Percentiles rank a stretch among this genome's conserved stretches.
Conservation (phyloP, 306 rosid species). For the Prunus armeniaca region DNA sequence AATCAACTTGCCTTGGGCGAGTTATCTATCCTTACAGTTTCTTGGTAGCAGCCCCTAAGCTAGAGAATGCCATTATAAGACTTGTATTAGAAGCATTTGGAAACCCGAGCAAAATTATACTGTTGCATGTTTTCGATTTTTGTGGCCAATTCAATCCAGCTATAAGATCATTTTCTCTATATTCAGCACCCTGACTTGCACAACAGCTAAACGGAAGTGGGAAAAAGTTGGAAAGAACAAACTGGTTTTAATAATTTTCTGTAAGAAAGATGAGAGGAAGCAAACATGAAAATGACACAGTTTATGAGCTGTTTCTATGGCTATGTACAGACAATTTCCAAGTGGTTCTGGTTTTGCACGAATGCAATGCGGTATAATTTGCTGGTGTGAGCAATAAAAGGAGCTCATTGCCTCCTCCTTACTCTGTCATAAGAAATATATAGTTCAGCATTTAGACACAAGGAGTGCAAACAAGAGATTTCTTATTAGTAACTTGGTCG, state of each 20-base stretch:
- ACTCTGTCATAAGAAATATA: background rate
- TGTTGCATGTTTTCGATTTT: no score
- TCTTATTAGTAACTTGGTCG: constrained; percentile 23
- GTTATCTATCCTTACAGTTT: no score
- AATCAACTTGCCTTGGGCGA: no score
- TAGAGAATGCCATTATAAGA: background rate
- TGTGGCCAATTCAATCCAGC: no score
- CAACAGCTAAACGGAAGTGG: background rate
- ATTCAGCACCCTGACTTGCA: no score
- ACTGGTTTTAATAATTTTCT: background rate
- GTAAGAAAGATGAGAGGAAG: background rate
- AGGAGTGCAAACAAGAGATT: background rate
- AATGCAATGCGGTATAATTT: background rate
- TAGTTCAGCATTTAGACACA: background rate
- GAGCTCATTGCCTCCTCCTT: background rate
- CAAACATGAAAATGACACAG: background rate
- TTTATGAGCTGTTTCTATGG: background rate
- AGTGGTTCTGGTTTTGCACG: background rate
- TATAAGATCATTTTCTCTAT: no score
- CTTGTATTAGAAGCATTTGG: background rate
- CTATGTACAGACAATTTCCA: background rate
- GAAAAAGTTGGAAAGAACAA: background rate
- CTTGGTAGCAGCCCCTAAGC: no score
- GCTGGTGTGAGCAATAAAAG: background rate
- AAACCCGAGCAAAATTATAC: background rate